A percentile compares a stretch with the other conserved stretches of the same genome.
These are phyloP conservation scores for Hondaea fermentalgiana DNA, from an alignment of 108 stramenopile species.

Conservation along the genomic window DNA sequence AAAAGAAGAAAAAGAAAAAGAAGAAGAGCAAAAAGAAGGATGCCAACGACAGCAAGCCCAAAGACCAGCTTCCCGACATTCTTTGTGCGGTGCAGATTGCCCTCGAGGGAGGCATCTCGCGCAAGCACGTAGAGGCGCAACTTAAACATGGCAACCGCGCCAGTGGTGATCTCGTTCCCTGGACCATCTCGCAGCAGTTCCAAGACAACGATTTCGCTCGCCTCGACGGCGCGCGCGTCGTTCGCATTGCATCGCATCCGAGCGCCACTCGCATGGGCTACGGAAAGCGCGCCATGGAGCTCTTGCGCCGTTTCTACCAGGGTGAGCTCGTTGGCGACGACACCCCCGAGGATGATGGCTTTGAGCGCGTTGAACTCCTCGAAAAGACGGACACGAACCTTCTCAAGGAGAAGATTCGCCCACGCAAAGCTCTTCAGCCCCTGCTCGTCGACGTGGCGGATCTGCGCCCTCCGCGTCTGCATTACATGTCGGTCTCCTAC, in stretches of 20 bases:
- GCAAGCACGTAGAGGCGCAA: conserved; percentile 79
- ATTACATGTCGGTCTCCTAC: conserved; percentile 93
- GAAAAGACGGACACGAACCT: conserved; percentile 19
- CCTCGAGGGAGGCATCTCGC: conserved; percentile 85
- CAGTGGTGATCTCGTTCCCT: conserved; percentile 95
- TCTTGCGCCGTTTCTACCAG: conserved; percentile 82
- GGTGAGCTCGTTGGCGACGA: conserved; percentile 75
- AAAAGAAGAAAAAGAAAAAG: conserved; percentile 50
- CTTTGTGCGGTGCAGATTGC: conserved; percentile 65
- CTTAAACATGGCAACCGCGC: conserved; percentile 83
- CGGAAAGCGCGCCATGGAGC: conserved; percentile 78
- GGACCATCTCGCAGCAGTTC: conserved; percentile 99
- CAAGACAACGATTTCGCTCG: conserved; percentile 87
- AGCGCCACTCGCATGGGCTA: conserved; percentile 95
- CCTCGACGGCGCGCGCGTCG: conserved; percentile 87
- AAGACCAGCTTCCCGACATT: conserved; percentile 41
- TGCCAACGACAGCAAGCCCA: not conserved
- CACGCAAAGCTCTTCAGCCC: conserved; percentile 89
- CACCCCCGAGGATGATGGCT: conserved; percentile 31
- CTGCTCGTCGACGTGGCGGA: conserved; percentile 78
- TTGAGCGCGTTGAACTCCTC: conserved; percentile 38
- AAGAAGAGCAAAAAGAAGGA: conserved; percentile 50
- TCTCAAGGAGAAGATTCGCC: conserved; percentile 64
- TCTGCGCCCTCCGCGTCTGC: conserved; percentile 70
- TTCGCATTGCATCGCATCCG: conserved; percentile 94